These are phyloP conservation scores for Carex sylvatica DNA, from an alignment of 202 grass and related monocot species.

Conservation along the genomic window DNA sequence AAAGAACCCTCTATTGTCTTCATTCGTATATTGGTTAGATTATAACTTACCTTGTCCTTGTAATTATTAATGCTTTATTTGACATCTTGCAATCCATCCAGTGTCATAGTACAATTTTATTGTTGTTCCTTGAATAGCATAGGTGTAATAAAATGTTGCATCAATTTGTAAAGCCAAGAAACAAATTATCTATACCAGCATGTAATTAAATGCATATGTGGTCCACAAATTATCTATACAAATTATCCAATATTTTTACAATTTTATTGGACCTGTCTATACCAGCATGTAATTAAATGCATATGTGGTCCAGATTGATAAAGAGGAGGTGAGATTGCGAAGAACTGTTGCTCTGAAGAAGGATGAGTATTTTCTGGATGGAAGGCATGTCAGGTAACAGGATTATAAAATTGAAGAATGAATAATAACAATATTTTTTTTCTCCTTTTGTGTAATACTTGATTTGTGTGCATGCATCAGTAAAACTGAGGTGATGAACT, in stretches of 20 bases:
- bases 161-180: too few species aligned
- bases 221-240: too few species aligned
- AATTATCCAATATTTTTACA: too few species aligned
- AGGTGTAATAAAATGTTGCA: too few species aligned
- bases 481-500: slow-evolving; percentile 99
- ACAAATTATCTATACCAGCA: too few species aligned
- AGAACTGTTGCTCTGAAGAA: slow-evolving; percentile 91
- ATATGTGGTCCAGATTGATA: slow-evolving; percentile 65
- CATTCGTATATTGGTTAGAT: background rate
- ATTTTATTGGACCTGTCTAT: background rate
- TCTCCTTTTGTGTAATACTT: slow-evolving; percentile 20
- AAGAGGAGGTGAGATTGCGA: slow-evolving; percentile 89
- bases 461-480: slow-evolving; percentile 33
- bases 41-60: background rate
- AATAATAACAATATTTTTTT: slow-evolving; percentile 20
- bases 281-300: slow-evolving; percentile 5
- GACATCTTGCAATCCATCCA: background rate
- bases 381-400: slow-evolving; percentile 76
- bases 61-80: slow-evolving; percentile 12
- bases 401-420: slow-evolving; percentile 25
- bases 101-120: background rate
- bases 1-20: background rate
- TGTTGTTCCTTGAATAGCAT: background rate
- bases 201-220: too few species aligned
- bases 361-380: slow-evolving; percentile 96